Percentiles rank a stretch among this genome's conserved stretches.
Conservation (phyloP, 176 grass and related monocot genomes). For the Coix lacrymajobi region DNA sequence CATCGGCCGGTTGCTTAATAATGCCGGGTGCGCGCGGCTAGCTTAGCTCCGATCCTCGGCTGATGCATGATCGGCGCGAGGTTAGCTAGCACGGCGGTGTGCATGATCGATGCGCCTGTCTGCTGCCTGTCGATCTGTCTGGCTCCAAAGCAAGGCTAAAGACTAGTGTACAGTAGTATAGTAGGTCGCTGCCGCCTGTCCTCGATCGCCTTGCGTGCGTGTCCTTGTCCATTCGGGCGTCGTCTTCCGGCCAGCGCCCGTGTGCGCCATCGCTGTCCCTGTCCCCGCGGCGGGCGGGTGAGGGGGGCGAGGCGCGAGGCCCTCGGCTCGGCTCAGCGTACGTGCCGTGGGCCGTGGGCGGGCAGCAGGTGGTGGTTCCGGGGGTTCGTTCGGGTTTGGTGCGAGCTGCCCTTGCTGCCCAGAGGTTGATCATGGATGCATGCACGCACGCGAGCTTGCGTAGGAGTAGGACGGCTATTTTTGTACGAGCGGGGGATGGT, state of each 20-base stretch:
- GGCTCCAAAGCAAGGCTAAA: background rate
- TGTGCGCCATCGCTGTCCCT: slow-evolving; percentile 17
- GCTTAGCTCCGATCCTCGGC: too few species aligned
- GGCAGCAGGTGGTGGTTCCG: background rate
- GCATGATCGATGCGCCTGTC: background rate
- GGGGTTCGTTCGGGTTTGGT: background rate
- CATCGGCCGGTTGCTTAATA: too few species aligned
- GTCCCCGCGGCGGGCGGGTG: background rate
- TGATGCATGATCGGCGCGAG: background rate
- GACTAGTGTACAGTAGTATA: too few species aligned
- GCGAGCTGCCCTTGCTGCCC: too few species aligned
- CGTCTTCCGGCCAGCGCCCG: slow-evolving; percentile 19
- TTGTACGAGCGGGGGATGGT: too few species aligned
- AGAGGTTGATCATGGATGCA: background rate
- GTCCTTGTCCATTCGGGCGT: slow-evolving; percentile 23
- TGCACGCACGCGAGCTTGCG: background rate
- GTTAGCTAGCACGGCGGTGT: background rate
- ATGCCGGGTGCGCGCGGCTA: too few species aligned
- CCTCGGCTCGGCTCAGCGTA: background rate
- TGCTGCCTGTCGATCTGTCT: background rate
- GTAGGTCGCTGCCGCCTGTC: slow-evolving; percentile 6
- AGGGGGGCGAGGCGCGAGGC: background rate
- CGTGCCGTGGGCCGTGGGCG: background rate
- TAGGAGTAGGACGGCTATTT: background rate
- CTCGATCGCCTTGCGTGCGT: background rate